phyloP scores from a whole-genome alignment of 805 yeast genomes.

The Metschnikowia drakensbergensis region DNA sequence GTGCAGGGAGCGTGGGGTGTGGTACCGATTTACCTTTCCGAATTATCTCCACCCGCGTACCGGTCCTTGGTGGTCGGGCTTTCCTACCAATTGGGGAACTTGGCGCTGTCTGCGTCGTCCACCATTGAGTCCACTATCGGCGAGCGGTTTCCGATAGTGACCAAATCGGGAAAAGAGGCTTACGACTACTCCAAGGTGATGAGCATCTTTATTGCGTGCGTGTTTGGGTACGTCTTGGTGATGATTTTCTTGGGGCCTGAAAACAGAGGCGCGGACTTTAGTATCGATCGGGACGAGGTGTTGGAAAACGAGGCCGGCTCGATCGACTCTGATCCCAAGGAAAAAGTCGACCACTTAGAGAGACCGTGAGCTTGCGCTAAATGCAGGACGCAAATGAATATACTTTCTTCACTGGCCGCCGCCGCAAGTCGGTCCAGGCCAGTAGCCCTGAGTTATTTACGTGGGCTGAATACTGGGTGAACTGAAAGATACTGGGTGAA shows the following conservation, averaged over 20 bases:
- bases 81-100: constrained; percentile 68
- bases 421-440: too few species aligned
- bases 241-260: constrained; percentile 58
- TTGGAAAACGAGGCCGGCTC: constrained; percentile 10
- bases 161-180: constrained; percentile 17
- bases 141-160: constrained; percentile 49
- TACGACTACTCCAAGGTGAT: constrained; percentile 68
- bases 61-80: constrained; percentile 24
- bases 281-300: constrained; percentile 14
- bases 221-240: constrained; percentile 49
- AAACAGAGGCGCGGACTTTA: constrained; percentile 23
- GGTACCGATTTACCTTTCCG: constrained; percentile 61
- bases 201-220: constrained; percentile 67
- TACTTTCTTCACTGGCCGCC: too few species aligned
- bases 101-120: constrained; percentile 66
- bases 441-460: too few species aligned
- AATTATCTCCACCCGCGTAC: constrained; percentile 49
- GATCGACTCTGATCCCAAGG: constrained; percentile 33
- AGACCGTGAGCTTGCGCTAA: neutral
- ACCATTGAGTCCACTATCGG: constrained; percentile 69
- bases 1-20: constrained; percentile 78
- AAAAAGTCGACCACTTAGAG: neutral
- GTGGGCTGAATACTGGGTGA: too few species aligned
- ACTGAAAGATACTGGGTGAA: too few species aligned
- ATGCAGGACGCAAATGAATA: neutral